A percentile compares a stretch with the other conserved stretches of the same genome.
Evolutionary conservation across 345 rosid species (phyloP).

Genomic region (Citrus hindsii): DNA sequence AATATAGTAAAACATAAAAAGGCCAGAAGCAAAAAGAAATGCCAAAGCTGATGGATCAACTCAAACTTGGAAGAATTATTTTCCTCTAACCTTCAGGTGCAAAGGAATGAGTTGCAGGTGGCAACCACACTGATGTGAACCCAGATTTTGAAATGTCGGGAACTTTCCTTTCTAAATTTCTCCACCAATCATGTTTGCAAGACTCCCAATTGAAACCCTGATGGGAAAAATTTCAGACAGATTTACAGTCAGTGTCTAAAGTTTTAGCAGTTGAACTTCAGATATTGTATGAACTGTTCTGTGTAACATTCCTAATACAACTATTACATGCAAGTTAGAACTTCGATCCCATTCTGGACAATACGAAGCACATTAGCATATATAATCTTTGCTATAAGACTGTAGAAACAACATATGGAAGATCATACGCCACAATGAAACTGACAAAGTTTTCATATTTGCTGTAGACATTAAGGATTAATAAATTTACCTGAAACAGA

Average conservation of each 20-base stretch:
- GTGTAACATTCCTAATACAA: neutral
- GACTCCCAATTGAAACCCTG: slow-evolving; percentile 98
- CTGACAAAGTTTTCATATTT: neutral
- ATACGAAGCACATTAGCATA: too few species aligned
- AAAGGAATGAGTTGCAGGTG: slow-evolving; percentile 72
- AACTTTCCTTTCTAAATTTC: slow-evolving; percentile 65
- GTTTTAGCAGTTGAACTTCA: slow-evolving; percentile 10
- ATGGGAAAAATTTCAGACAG: slow-evolving; percentile 15
- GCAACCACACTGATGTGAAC: slow-evolving; percentile 86
- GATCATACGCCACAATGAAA: neutral
- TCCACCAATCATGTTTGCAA: slow-evolving; percentile 89
- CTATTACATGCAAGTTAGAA: neutral
- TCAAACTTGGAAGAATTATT: neutral
- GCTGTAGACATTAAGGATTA: neutral
- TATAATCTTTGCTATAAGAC: neutral
- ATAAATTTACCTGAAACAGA: slow-evolving; percentile 58
- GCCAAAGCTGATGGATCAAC: neutral
- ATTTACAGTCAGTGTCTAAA: neutral
- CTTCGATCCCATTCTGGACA: neutral
- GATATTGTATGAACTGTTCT: neutral
- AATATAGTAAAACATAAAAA: neutral
- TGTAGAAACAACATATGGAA: neutral
- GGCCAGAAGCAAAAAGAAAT: neutral
- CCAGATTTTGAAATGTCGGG: slow-evolving; percentile 81
- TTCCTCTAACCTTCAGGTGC: slow-evolving; percentile 69